phyloP scores from a whole-genome alignment of 768 basidiomycete genomes.

The Piloderma croceum region DNA sequence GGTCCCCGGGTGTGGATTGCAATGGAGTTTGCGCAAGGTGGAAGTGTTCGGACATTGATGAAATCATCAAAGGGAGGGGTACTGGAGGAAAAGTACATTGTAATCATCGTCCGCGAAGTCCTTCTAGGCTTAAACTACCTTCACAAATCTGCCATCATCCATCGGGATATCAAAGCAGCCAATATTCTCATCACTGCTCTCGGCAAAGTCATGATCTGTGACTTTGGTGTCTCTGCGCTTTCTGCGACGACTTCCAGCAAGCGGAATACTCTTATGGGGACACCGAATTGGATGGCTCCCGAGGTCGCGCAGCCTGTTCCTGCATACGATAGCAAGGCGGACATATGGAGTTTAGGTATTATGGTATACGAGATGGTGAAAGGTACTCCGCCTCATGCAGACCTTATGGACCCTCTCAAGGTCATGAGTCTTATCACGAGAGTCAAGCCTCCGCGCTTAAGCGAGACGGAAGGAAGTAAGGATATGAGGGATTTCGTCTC shows the following conservation, averaged over 20 bases:
- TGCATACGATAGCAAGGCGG: slow-evolving; percentile 95
- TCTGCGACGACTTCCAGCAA: slow-evolving; percentile 81
- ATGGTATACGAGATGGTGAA: slow-evolving; percentile 95
- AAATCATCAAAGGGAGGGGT: slow-evolving; percentile 71
- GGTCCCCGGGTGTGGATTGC: slow-evolving; percentile 97
- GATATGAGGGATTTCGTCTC: slow-evolving; percentile 88
- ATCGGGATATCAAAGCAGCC: slow-evolving; percentile 96
- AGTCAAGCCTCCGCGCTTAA: slow-evolving; percentile 73
- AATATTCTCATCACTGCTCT: slow-evolving; percentile 87
- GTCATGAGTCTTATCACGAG: slow-evolving; percentile 89
- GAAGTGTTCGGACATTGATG: slow-evolving; percentile 90
- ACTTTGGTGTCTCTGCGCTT: slow-evolving; percentile 96
- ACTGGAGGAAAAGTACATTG: slow-evolving; percentile 86
- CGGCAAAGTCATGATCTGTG: slow-evolving; percentile 92
- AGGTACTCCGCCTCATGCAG: slow-evolving; percentile 90
- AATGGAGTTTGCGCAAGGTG: slow-evolving; percentile 96
- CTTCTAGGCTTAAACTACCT: slow-evolving; percentile 83
- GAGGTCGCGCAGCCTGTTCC: slow-evolving; percentile 88
- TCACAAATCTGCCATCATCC: slow-evolving; percentile 91
- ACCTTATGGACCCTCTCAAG: slow-evolving; percentile 72
- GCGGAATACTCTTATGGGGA: slow-evolving; percentile 93
- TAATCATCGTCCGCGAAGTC: slow-evolving; percentile 84
- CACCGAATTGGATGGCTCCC: slow-evolving; percentile 99
- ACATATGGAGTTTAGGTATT: slow-evolving; percentile 97
- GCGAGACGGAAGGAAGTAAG: slow-evolving; percentile 73